These are phyloP conservation scores for Schizophyllum amplum DNA, from an alignment of 1,284 basidiomycete species.

Conservation along the genomic window DNA sequence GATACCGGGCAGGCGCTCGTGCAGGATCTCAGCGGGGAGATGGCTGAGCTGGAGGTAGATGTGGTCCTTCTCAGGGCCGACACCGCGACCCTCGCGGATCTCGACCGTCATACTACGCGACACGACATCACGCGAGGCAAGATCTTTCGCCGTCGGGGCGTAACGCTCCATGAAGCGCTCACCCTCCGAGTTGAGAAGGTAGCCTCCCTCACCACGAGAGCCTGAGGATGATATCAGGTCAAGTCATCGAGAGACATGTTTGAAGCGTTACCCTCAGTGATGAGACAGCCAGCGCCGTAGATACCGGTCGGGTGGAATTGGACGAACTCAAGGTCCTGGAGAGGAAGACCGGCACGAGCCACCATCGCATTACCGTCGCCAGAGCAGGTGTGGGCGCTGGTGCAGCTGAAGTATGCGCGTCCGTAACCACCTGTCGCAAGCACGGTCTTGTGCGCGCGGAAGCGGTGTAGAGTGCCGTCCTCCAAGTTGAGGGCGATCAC, in stretches of 20 bases:
- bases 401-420: constrained; percentile 98
- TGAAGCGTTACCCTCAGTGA: constrained; percentile 76
- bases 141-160: constrained; percentile 98
- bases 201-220: constrained; percentile 98
- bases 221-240: constrained; percentile 37
- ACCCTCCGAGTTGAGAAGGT: constrained; percentile 97
- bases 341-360: constrained; percentile 89
- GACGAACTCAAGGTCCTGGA: constrained; percentile 98
- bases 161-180: constrained; percentile 99
- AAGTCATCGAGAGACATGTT: neutral
- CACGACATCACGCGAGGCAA: constrained; percentile 98
- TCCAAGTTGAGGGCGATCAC: constrained; percentile 99
- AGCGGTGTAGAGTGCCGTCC: constrained; percentile 97
- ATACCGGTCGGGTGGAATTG: constrained; percentile 99
- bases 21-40: constrained; percentile 91
- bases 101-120: constrained; percentile 99
- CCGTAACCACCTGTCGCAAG: constrained; percentile 98
- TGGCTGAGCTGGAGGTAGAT: constrained; percentile 97
- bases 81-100: constrained; percentile 98
- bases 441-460: constrained; percentile 98
- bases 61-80: constrained; percentile 98
- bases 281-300: constrained; percentile 98
- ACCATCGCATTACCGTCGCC: constrained; percentile 99
- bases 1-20: constrained; percentile 97
- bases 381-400: constrained; percentile 97